Conservation (phyloP, 139 green algal genomes). For the Micractinium sp. region DNA sequence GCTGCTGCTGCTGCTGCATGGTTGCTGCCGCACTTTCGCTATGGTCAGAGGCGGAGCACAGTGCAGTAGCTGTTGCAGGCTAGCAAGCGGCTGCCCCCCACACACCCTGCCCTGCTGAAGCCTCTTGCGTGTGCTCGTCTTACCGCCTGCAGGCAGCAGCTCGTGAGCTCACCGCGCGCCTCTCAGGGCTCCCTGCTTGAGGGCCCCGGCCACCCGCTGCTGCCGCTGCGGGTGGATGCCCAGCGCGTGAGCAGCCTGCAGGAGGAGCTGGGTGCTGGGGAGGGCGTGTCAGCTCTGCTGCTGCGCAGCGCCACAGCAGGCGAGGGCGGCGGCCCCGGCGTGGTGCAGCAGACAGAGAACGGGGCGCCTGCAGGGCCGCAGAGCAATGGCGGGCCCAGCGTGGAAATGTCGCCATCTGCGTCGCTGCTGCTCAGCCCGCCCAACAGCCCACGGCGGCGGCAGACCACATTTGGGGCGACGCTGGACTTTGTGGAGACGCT, state of each 20-base stretch:
- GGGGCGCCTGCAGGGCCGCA: background rate
- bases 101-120: background rate
- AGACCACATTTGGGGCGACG: constrained; percentile 90
- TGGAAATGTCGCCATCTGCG: background rate
- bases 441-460: constrained; percentile 71
- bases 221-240: background rate
- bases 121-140: background rate
- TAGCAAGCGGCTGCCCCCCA: too few relatives aligned
- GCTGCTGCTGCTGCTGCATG: background rate
- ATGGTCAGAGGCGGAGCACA: too few relatives aligned
- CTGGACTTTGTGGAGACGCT: constrained; percentile 97
- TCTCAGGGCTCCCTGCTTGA: constrained; percentile 9
- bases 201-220: constrained; percentile 20
- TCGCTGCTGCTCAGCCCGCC: constrained; percentile 43
- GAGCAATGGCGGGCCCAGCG: background rate
- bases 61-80: too few relatives aligned
- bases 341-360: background rate
- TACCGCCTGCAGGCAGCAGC: constrained; percentile 11
- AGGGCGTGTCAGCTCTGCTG: constrained; percentile 71
- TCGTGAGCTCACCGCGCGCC: background rate
- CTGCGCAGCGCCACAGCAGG: constrained; percentile 31
- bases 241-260: constrained; percentile 23
- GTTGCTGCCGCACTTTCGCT: background rate
- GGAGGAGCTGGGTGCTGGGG: constrained; percentile 70
- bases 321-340: background rate